Evolutionary conservation across 2,329 filamentous ascomycete species (phyloP).

Genomic region (Rutstroemia sp.): DNA sequence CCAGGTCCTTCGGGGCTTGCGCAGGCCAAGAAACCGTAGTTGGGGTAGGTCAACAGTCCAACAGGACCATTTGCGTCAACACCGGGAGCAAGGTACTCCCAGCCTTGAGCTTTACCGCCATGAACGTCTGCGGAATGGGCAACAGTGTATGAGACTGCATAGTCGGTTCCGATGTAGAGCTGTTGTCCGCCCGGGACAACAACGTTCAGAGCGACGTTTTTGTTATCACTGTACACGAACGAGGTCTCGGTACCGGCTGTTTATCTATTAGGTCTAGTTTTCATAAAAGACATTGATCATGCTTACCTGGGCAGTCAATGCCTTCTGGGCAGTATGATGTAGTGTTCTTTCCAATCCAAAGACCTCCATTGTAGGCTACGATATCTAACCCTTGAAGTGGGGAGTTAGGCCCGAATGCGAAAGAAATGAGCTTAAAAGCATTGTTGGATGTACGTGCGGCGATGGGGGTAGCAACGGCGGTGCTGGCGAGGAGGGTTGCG

Average conservation of each 20-base stretch:
- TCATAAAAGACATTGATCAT: not conserved
- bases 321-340: slow-evolving; percentile 17
- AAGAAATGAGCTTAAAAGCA: not conserved
- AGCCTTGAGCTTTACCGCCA: not conserved
- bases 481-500: slow-evolving; percentile 8
- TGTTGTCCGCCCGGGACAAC: slow-evolving; percentile 6
- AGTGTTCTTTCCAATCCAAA: slow-evolving; percentile 5
- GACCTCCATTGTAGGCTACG: not conserved
- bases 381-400: not conserved
- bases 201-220: not conserved
- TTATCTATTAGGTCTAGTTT: not conserved
- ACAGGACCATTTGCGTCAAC: not conserved
- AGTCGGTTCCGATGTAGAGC: not conserved
- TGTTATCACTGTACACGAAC: not conserved
- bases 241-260: not conserved
- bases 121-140: not conserved
- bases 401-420: slow-evolving; percentile 14
- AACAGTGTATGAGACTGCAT: not conserved
- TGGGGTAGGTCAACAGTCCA: not conserved
- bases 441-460: not conserved
- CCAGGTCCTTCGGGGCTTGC: not conserved
- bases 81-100: not conserved
- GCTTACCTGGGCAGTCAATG: not conserved
- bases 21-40: slow-evolving; percentile 4
- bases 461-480: slow-evolving; percentile 8